Conservation (phyloP, 192 early-diverging fungal species). For the Backusella tarrabulga region DNA sequence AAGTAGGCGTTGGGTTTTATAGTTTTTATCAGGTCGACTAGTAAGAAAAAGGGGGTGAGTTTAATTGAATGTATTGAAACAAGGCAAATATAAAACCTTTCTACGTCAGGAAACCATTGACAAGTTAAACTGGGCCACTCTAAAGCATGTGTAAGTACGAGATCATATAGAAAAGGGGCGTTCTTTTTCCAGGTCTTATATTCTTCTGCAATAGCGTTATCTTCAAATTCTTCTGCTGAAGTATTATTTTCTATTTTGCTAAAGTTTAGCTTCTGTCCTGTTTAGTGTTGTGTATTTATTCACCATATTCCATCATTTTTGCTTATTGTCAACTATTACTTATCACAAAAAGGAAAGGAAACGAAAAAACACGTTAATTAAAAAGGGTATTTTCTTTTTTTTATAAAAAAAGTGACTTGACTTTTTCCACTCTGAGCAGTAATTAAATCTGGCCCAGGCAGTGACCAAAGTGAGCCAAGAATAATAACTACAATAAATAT, state of each 20-base stretch:
- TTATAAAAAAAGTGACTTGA: constrained; percentile 2
- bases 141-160: constrained; percentile 96
- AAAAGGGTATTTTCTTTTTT: background rate
- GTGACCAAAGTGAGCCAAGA: too few relatives aligned
- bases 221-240: constrained; percentile 36
- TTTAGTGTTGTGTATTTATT: background rate
- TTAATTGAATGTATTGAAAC: background rate
- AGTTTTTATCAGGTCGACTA: constrained; percentile 80
- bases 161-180: constrained; percentile 97
- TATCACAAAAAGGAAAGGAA: background rate
- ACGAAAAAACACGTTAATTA: background rate
- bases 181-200: constrained; percentile 99
- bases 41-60: background rate
- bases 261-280: background rate
- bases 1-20: constrained; percentile 85
- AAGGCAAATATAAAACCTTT: constrained; percentile 49
- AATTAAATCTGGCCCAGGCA: background rate
- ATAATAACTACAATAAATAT: background rate
- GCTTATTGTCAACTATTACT: background rate
- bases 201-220: constrained; percentile 93
- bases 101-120: constrained; percentile 97
- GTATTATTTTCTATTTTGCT: background rate
- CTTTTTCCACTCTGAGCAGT: background rate
- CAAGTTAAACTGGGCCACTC: constrained; percentile 98
- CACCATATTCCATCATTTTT: constrained; percentile 8